These are phyloP conservation scores for Penicillium flavigenum DNA, from an alignment of 495 filamentous ascomycete species.

Conservation along the genomic window DNA sequence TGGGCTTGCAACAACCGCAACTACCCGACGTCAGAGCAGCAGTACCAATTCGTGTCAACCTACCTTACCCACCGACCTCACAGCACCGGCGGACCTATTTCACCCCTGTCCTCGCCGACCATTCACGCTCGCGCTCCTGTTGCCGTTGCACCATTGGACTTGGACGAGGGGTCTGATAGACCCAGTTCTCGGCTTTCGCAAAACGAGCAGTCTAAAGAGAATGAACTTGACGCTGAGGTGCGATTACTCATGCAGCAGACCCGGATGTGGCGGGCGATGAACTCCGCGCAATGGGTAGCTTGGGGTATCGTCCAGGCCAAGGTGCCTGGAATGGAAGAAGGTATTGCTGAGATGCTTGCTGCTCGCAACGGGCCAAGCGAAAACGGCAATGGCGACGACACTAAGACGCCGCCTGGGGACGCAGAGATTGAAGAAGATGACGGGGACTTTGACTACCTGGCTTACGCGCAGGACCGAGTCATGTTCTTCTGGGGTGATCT, in stretches of 20 bases:
- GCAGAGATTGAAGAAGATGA: conserved; percentile 53
- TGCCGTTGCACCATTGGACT: conserved; percentile 35
- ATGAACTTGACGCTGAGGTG: conserved; percentile 60
- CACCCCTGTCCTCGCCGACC: conserved; percentile 52
- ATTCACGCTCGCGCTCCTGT: conserved; percentile 38
- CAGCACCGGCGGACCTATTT: conserved; percentile 50
- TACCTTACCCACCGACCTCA: conserved; percentile 80
- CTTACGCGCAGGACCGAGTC: conserved; percentile 86
- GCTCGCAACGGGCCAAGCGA: conserved; percentile 13
- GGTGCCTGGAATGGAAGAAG: conserved; percentile 59
- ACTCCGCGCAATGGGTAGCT: conserved; percentile 86
- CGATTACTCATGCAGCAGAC: conserved; percentile 71
- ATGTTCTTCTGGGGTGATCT: conserved; percentile 93
- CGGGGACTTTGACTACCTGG: conserved; percentile 87
- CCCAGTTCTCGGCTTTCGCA: conserved; percentile 29
- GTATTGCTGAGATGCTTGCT: conserved; percentile 25
- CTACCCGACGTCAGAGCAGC: conserved; percentile 81
- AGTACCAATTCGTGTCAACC: conserved; percentile 76
- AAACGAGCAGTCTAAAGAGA: conserved; percentile 59
- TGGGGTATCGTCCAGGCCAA: conserved; percentile 98
- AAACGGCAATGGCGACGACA: conserved; percentile 14
- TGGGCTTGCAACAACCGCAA: conserved; percentile 62
- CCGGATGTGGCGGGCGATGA: conserved; percentile 79
- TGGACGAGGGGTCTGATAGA: conserved; percentile 34
- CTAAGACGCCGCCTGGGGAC: conserved; percentile 22